phyloP scores from a whole-genome alignment of 2,329 filamentous ascomycete genomes.

The Colletotrichum chrysophilum region DNA sequence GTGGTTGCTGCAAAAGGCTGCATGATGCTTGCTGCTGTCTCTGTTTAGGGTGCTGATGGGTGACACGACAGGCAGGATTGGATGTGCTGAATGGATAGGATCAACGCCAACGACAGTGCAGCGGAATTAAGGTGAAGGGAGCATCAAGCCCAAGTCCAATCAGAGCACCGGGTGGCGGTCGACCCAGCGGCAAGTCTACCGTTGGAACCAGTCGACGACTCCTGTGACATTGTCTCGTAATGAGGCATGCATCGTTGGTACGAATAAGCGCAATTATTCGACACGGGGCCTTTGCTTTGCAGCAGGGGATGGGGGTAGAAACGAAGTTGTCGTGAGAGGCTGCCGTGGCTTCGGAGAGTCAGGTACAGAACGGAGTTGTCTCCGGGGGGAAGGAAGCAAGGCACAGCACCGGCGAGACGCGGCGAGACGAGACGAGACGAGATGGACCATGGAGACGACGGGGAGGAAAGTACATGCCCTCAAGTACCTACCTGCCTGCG shows the following conservation, averaged over 20 bases:
- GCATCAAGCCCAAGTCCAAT: neutral
- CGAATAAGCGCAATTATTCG: neutral
- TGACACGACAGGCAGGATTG: neutral
- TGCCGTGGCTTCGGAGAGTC: slow-evolving; percentile 4
- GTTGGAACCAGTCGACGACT: neutral
- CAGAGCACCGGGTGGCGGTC: neutral
- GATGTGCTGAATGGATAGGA: neutral
- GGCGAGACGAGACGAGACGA: neutral
- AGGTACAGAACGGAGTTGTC: slow-evolving; percentile 11
- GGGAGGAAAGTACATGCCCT: neutral
- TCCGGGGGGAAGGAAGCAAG: neutral
- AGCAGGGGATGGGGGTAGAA: neutral
- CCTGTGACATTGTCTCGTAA: neutral
- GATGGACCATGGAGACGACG: neutral
- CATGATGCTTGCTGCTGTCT: neutral
- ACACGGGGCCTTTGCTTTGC: neutral
- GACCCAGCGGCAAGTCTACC: neutral
- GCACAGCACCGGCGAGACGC: neutral
- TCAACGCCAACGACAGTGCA: neutral
- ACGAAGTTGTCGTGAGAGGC: neutral
- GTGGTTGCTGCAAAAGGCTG: neutral
- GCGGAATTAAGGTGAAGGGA: neutral
- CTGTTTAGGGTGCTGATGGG: neutral
- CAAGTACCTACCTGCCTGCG: neutral
- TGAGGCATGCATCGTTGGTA: neutral